Conservation (phyloP, 441 rosid genomes). For the Erodium texanum region DNA sequence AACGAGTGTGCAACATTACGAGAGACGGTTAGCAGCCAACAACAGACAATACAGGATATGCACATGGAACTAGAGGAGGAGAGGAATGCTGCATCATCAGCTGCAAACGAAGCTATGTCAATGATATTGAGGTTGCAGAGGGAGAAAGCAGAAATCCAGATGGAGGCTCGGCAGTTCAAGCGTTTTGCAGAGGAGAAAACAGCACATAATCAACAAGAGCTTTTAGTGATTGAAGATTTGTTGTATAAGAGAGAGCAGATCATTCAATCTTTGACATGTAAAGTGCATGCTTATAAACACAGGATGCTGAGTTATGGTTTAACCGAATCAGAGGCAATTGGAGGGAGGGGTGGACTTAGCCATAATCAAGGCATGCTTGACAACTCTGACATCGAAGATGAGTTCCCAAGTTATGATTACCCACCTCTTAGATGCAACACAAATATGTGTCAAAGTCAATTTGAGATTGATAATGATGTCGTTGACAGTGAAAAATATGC, state of each 20-base stretch:
- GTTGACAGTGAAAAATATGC: slow-evolving; percentile 69
- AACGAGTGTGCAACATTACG: slow-evolving; percentile 68
- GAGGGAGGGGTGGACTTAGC: slow-evolving; percentile 21
- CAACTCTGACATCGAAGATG: slow-evolving; percentile 33
- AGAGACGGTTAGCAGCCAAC: slow-evolving; percentile 64
- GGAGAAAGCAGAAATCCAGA: slow-evolving; percentile 87
- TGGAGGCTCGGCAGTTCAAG: slow-evolving; percentile 89
- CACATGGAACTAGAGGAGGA: slow-evolving; percentile 76
- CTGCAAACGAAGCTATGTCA: slow-evolving; percentile 93
- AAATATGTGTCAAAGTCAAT: slow-evolving; percentile 42
- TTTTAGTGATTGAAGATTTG: slow-evolving; percentile 61
- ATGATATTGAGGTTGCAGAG: slow-evolving; percentile 94
- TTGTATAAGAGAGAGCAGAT: slow-evolving; percentile 82
- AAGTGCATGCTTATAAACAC: slow-evolving; percentile 78
- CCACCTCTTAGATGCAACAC: slow-evolving; percentile 67
- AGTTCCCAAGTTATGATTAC: slow-evolving; percentile 47
- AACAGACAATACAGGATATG: slow-evolving; percentile 56
- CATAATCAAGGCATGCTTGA: slow-evolving; percentile 34
- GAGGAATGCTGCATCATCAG: slow-evolving; percentile 82
- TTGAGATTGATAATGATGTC: slow-evolving; percentile 46
- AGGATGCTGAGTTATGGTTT: slow-evolving; percentile 88
- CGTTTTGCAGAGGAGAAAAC: slow-evolving; percentile 84
- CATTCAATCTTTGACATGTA: slow-evolving; percentile 63
- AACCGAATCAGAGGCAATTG: slow-evolving; percentile 55
- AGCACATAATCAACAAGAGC: slow-evolving; percentile 83